Conservation (phyloP, 805 yeast species). For the Priceomyces medius region DNA sequence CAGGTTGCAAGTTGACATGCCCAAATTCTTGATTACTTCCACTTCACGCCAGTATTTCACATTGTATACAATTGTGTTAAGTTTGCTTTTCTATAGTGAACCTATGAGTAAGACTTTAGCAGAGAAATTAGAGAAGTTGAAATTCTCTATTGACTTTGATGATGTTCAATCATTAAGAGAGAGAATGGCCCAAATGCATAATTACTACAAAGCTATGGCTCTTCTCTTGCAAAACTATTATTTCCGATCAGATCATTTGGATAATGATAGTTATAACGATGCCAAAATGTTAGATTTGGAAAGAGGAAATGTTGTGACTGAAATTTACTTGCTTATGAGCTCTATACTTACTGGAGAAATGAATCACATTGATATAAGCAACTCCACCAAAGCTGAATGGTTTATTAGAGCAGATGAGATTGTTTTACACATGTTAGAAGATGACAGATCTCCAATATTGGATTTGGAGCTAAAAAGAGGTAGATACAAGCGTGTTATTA, state of each 20-base stretch:
- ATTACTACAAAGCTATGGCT: slow-evolving; percentile 41
- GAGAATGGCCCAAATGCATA: slow-evolving; percentile 50
- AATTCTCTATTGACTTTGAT: slow-evolving; percentile 68
- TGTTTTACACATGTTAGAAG: slow-evolving; percentile 40
- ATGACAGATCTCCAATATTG: slow-evolving; percentile 38
- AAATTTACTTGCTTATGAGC: slow-evolving; percentile 35
- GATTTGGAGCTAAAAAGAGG: slow-evolving; percentile 39
- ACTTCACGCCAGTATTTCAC: slow-evolving; percentile 75
- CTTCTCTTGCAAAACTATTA: slow-evolving; percentile 46
- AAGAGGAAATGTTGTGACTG: slow-evolving; percentile 32
- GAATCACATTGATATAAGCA: slow-evolving; percentile 14
- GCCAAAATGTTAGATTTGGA: slow-evolving; percentile 35
- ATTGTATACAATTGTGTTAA: slow-evolving; percentile 59
- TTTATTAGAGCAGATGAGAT: slow-evolving; percentile 39
- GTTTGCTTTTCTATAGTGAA: slow-evolving; percentile 69
- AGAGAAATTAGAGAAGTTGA: slow-evolving; percentile 62
- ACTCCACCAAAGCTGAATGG: slow-evolving; percentile 31
- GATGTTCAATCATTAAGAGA: slow-evolving; percentile 51
- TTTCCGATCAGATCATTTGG: slow-evolving; percentile 48
- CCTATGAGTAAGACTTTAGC: slow-evolving; percentile 60
- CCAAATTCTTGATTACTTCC: slow-evolving; percentile 62
- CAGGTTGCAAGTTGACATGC: slow-evolving; percentile 61
- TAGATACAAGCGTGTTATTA: slow-evolving; percentile 28
- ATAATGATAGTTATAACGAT: slow-evolving; percentile 49
- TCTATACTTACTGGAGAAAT: slow-evolving; percentile 37